Percentiles rank a stretch among this genome's conserved stretches.
phyloP scores from a whole-genome alignment of 441 rosid genomes.

The Flueggea neowawraea region DNA sequence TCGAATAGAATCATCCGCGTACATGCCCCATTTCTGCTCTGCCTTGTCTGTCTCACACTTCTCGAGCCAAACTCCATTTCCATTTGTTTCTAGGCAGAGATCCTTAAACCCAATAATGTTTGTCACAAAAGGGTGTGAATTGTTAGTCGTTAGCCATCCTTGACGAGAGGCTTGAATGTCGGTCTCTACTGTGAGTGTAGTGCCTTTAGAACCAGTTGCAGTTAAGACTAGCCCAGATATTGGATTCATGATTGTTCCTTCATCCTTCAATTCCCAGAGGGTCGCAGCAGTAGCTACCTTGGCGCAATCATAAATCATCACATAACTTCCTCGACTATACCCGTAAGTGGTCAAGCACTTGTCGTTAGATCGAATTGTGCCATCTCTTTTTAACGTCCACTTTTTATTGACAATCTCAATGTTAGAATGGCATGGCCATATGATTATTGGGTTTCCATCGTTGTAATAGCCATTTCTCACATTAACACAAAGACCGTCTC shows the following conservation, averaged over 20 bases:
- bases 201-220: not conserved
- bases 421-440: not conserved
- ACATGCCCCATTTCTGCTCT: too few species aligned
- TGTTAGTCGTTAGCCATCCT: constrained; percentile 1
- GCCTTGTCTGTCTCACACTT: too few species aligned
- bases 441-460: not conserved
- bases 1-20: too few species aligned
- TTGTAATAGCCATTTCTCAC: not conserved
- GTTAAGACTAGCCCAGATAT: not conserved
- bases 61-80: not conserved
- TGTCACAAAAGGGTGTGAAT: not conserved
- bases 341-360: not conserved
- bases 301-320: not conserved
- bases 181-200: not conserved
- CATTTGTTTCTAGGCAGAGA: not conserved
- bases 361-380: constrained; percentile 5
- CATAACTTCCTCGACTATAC: not conserved
- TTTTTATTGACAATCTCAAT: not conserved
- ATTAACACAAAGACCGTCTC: not conserved
- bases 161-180: not conserved
- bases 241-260: constrained; percentile 1
- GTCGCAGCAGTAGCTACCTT: not conserved
- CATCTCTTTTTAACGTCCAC: constrained; percentile 4
- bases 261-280: not conserved
- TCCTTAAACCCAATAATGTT: constrained; percentile 7